A percentile compares a stretch with the other conserved stretches of the same genome.
Evolutionary conservation across 23 red algal genomes (phyloP).

Genomic region (Chondrus crispus): DNA sequence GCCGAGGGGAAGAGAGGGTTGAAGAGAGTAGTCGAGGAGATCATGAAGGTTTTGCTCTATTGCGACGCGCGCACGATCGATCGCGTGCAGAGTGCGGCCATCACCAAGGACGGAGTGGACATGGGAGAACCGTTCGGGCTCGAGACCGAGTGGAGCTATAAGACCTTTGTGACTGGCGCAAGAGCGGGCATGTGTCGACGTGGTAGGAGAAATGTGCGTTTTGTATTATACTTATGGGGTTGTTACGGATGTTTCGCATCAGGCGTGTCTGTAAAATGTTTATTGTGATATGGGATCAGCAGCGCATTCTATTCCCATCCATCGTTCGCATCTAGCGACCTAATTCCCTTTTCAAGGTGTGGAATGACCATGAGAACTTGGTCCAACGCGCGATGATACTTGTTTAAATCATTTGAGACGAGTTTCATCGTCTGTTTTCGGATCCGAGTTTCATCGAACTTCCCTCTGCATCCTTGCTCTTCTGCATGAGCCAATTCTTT

Average conservation of each 20-base stretch:
- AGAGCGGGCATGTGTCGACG: conserved; percentile 69
- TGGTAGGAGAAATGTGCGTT: too few relatives aligned
- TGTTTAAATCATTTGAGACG: conserved; percentile 61
- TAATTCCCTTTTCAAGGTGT: conserved; percentile 80
- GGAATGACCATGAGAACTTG: conserved; percentile 85
- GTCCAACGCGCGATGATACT: conserved; percentile 82
- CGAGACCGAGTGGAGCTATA: conserved; percentile 84
- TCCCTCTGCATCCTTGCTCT: conserved; percentile 18
- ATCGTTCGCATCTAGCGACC: too few relatives aligned
- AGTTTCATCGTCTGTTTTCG: conserved; percentile 62
- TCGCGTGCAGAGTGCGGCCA: conserved; percentile 65
- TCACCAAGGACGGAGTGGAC: conserved; percentile 70
- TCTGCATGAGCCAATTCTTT: conserved; percentile 16
- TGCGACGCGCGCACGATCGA: conserved; percentile 88
- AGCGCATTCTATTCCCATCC: too few relatives aligned
- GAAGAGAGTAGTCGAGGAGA: conserved; percentile 54
- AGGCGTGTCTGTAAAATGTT: too few relatives aligned
- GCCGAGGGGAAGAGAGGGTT: conserved; percentile 70
- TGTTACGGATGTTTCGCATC: too few relatives aligned
- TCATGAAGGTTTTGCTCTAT: conserved; percentile 90
- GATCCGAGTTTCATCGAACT: conserved; percentile 46
- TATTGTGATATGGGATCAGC: too few relatives aligned
- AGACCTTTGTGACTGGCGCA: conserved; percentile 66
- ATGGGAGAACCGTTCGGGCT: conserved; percentile 53
- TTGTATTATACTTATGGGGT: too few relatives aligned